Percentiles rank a stretch among this genome's conserved stretches.
Conservation (phyloP, 805 yeast species). For the Schwanniomyces pseudopolymorphus region DNA sequence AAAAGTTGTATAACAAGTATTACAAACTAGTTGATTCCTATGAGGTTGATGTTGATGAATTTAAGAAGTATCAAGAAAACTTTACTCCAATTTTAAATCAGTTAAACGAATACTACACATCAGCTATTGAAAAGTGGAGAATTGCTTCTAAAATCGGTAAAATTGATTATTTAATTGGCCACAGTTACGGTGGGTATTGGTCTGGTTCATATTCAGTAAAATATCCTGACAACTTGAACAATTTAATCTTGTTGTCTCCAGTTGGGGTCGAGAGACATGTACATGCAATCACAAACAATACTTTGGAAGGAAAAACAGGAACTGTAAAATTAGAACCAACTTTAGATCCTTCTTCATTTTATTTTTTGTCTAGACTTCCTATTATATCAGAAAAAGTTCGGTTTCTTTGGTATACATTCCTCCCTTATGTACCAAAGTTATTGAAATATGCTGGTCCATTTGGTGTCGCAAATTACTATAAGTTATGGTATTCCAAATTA, state of each 20-base stretch:
- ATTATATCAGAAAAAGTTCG: constrained; percentile 29
- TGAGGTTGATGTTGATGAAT: constrained; percentile 23
- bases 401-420: constrained; percentile 37
- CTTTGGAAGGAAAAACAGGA: constrained; percentile 3
- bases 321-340: constrained; percentile 28
- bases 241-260: constrained; percentile 66
- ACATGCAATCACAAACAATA: constrained; percentile 52
- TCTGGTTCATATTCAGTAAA: constrained; percentile 61
- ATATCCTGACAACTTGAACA: constrained; percentile 53
- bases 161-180: constrained; percentile 66
- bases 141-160: constrained; percentile 43
- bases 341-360: constrained; percentile 43
- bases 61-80: constrained; percentile 28
- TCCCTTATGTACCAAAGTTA: constrained; percentile 47
- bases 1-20: constrained; percentile 35
- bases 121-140: constrained; percentile 69
- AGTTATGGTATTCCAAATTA: constrained; percentile 41
- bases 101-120: constrained; percentile 57
- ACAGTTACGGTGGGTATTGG: constrained; percentile 78
- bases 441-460: constrained; percentile 46
- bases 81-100: constrained; percentile 39
- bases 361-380: constrained; percentile 50
- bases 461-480: constrained; percentile 36
- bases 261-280: constrained; percentile 76
- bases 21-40: constrained; percentile 39